Conservation (phyloP, 2,329 filamentous ascomycete genomes). For the Alternaria sp. region DNA sequence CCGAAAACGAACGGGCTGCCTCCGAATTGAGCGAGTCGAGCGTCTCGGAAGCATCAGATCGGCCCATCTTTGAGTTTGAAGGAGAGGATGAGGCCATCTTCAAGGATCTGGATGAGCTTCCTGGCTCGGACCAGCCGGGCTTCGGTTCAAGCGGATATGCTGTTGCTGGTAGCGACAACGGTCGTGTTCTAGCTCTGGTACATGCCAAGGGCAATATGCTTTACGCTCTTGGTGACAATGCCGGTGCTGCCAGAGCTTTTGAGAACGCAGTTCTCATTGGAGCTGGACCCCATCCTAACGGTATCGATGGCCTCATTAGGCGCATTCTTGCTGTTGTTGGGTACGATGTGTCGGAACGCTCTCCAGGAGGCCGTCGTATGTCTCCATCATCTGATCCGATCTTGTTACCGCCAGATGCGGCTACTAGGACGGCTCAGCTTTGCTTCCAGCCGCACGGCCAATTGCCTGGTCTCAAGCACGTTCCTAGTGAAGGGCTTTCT, state of each 20-base stretch:
- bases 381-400: slow-evolving; percentile 66
- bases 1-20: slow-evolving; percentile 67
- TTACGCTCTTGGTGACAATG: slow-evolving; percentile 85
- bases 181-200: slow-evolving; percentile 88
- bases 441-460: slow-evolving; percentile 81
- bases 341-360: slow-evolving; percentile 49
- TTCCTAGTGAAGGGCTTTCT: slow-evolving; percentile 71
- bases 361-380: slow-evolving; percentile 38
- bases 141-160: slow-evolving; percentile 85
- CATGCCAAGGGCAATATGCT: slow-evolving; percentile 99
- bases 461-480: slow-evolving; percentile 78
- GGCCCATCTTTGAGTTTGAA: slow-evolving; percentile 64
- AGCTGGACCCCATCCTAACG: slow-evolving; percentile 72
- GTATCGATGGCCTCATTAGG: slow-evolving; percentile 80
- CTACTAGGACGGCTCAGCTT: slow-evolving; percentile 80
- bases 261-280: slow-evolving; percentile 94
- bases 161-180: slow-evolving; percentile 86
- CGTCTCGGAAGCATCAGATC: slow-evolving; percentile 65
- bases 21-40: slow-evolving; percentile 65
- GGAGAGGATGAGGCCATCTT: slow-evolving; percentile 49
- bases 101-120: slow-evolving; percentile 51
- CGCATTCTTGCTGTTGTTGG: slow-evolving; percentile 75
- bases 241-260: slow-evolving; percentile 83
- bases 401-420: slow-evolving; percentile 82
- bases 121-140: slow-evolving; percentile 58